A percentile compares a stretch with the other conserved stretches of the same genome.
Conservation (phyloP, 306 rosid species). For the Quercus aquifolioides region DNA sequence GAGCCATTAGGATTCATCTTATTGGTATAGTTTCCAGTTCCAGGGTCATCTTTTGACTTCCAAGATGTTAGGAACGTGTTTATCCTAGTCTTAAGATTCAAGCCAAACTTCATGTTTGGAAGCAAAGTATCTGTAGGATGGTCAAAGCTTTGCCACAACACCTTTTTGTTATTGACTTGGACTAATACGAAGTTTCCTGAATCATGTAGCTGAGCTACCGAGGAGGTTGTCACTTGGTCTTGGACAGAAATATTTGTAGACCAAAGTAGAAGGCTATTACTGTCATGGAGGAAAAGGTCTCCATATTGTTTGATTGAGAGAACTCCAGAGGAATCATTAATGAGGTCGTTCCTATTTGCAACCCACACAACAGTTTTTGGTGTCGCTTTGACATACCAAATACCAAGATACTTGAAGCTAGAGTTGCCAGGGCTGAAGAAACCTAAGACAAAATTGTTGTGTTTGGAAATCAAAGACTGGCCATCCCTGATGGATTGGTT, state of each 20-base stretch:
- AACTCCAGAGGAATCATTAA: not conserved
- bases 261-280: not conserved
- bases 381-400: too few relatives aligned
- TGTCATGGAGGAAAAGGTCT: too few relatives aligned
- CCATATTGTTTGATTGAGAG: not conserved
- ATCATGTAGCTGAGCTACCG: too few relatives aligned
- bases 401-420: conserved; percentile 33
- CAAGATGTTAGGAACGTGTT: not conserved
- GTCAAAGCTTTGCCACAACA: too few relatives aligned
- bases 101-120: not conserved
- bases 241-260: not conserved
- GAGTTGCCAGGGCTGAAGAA: conserved; percentile 58
- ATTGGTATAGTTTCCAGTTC: too few relatives aligned
- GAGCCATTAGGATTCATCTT: too few relatives aligned
- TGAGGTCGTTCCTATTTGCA: conserved; percentile 14
- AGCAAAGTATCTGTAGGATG: not conserved
- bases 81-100: not conserved
- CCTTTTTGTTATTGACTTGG: too few relatives aligned
- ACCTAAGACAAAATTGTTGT: conserved; percentile 17
- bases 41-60: too few relatives aligned
- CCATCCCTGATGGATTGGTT: too few relatives aligned
- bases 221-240: not conserved
- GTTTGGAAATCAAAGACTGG: too few relatives aligned
- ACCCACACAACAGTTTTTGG: too few relatives aligned
- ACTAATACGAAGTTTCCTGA: too few relatives aligned